These are phyloP conservation scores for Emericellopsis atlantica DNA, from an alignment of 2,329 filamentous ascomycete genomes.

Conservation along the genomic window DNA sequence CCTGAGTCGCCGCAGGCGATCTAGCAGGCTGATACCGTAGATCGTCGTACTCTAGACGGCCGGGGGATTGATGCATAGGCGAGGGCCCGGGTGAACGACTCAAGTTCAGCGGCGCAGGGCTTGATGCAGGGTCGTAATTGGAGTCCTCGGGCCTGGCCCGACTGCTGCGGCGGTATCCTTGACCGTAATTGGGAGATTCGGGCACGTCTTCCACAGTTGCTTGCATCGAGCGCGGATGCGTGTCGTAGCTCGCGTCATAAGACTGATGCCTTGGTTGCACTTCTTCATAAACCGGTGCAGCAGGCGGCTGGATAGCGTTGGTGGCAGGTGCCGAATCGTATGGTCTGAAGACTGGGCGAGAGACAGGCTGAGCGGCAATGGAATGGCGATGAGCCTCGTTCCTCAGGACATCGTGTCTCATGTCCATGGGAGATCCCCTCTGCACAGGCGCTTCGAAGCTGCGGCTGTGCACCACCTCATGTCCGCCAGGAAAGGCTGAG, in stretches of 20 bases:
- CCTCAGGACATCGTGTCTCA: slow-evolving; percentile 46
- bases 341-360: slow-evolving; percentile 34
- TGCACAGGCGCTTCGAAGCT: slow-evolving; percentile 26
- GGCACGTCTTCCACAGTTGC: slow-evolving; percentile 53
- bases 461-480: slow-evolving; percentile 26
- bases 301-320: slow-evolving; percentile 13
- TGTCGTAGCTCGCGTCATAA: slow-evolving; percentile 33
- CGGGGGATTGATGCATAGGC: slow-evolving; percentile 1
- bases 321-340: slow-evolving; percentile 33
- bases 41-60: neutral
- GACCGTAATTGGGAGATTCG: slow-evolving; percentile 28
- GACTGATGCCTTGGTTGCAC: slow-evolving; percentile 33
- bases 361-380: slow-evolving; percentile 31
- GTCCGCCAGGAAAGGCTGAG: slow-evolving; percentile 28
- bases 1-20: slow-evolving; percentile 1
- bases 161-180: slow-evolving; percentile 10
- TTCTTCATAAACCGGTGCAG: slow-evolving; percentile 17
- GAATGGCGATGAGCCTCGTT: slow-evolving; percentile 44
- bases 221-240: slow-evolving; percentile 40
- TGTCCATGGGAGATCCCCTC: slow-evolving; percentile 34
- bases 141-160: slow-evolving; percentile 19
- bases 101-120: slow-evolving; percentile 32
- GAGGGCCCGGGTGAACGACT: slow-evolving; percentile 14
- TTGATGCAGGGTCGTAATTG: slow-evolving; percentile 23
- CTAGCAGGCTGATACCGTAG: neutral